Evolutionary conservation across 331 rosid species (phyloP), one percentile per base, ranked within the genome.

Genomic region (Acacia concinna): DNA sequence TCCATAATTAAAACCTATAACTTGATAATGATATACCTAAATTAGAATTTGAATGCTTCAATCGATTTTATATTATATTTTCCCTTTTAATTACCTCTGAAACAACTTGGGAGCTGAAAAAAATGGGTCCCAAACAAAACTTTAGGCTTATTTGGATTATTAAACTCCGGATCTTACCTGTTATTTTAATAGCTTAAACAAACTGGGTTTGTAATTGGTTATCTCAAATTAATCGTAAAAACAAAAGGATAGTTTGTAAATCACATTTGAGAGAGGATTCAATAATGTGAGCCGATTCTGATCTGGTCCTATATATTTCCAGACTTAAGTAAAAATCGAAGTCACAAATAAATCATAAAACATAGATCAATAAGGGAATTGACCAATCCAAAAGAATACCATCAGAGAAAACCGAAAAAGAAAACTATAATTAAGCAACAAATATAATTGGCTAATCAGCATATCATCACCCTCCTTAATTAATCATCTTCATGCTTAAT

Each of bases 401-500:
- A 5, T 25, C 11, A 38, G 41, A 32, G 41, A 30, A 31, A 63
- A 32, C 5, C 15, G 0, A 37, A 65, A 66, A 37, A 14, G 17
- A 37, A 37, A 66, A n/a, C 46, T 34, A 34, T 34, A 7, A 37
- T 11, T n/a, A 4, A 37, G 17, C 25, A 66, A 37, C 47, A 64
- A 64, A 3, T n/a, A 52, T 2, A 6, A 62, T 27, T 28, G 40
- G 40, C 40, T 62, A 27, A 59, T n/a, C 12, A 4, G n/a, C n/a
- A 28, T 17, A 49, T 49, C 57, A 27, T 37, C 38, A 32, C 38
- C 75, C 81, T 37, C 75, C 27, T 52, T 52, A 49, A 57, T 30
- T 38, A 54, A 54, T 37, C 27, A 74, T 76, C 49, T 23, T 37
- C 59, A 2, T 32, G n/a, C n/a, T n/a, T 66, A 49, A 43, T 81